Base-by-base conservation (phyloP, 169 alveolate genomes). In the Cryptosporidium bovis region DNA sequence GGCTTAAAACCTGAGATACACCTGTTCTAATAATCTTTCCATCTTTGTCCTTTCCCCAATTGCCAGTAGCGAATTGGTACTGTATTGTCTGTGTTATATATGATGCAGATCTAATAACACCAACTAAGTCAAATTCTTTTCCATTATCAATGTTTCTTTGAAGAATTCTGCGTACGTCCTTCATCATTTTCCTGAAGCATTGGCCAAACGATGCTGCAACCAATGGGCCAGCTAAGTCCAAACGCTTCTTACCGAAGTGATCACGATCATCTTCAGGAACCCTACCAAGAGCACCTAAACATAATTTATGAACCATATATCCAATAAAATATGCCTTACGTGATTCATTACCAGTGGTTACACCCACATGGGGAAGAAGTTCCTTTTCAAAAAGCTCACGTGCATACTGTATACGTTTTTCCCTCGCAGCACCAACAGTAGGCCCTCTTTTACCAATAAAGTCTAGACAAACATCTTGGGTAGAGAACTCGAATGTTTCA, bases 221-320 rank as follows among this genome's bases (percentile, higher is more conserved):
- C 64, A 98, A 93, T 1, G 99, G 96, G 0, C 99, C 99, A 18
- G 99, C 99, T 95, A 98, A 93, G 92, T 98, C 99, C 44, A 98
- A 90, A 90, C 99, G 95, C 92, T 99, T 99, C 94, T 99, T 99
- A 10, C 99, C 99, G 91, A 98, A 99, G 91, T 99, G 99, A 91
- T 99, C 99, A 65, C 99, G 94, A 90, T 99, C 99, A 93, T 99
- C 99, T 90, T 98, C 99, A 33, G 93, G 93, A 36, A 96, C 96
- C 83, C 99, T 93, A 10, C 99, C 99, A 24, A 98, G 92, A 62
- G 96, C 96, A 40, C 99, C 98, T 66, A 97, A 96, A 83, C 98
- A 92, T 60, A 98, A 90, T 56, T 99, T 93, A 91, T 98, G 97
- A 10, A 96, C 98, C 99, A 99, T 99, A 94, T 99, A 98, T 20